phyloP scores from a whole-genome alignment of 352 stramenopile genomes.

The Aphanomyces invadans region DNA sequence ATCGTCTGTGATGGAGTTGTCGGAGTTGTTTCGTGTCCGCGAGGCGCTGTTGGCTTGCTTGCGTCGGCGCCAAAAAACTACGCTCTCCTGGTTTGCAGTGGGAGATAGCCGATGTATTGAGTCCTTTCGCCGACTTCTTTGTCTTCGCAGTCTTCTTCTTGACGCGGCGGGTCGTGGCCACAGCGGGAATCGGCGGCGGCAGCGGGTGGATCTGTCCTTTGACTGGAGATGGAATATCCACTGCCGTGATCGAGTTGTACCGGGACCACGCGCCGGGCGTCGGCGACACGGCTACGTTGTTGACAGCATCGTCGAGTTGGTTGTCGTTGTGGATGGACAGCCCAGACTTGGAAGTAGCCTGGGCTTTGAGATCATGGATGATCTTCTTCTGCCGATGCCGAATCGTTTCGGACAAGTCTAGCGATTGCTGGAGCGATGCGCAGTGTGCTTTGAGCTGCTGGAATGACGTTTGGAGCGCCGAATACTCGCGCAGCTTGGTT shows the following conservation, averaged over 20 bases:
- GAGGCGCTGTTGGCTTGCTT: conserved; percentile 11
- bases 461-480: conserved; percentile 46
- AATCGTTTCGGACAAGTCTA: conserved; percentile 76
- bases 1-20: neutral
- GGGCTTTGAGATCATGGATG: conserved; percentile 51
- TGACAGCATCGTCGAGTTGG: neutral
- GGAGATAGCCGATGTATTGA: neutral
- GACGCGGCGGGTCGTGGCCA: neutral
- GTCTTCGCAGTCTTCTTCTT: neutral
- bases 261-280: neutral
- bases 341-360: neutral
- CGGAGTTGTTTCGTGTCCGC: neutral
- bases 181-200: neutral
- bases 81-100: neutral
- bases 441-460: conserved; percentile 68
- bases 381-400: conserved; percentile 67
- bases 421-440: conserved; percentile 62
- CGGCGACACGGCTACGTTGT: neutral
- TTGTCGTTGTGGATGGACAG: neutral
- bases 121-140: neutral
- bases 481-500: conserved; percentile 44
- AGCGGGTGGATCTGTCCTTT: neutral
- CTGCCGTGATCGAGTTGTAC: neutral
- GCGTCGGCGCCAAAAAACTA: conserved; percentile 17
- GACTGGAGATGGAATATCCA: neutral